phyloP scores from a whole-genome alignment of 129 eudicot species.

The Helianthus annuus region DNA sequence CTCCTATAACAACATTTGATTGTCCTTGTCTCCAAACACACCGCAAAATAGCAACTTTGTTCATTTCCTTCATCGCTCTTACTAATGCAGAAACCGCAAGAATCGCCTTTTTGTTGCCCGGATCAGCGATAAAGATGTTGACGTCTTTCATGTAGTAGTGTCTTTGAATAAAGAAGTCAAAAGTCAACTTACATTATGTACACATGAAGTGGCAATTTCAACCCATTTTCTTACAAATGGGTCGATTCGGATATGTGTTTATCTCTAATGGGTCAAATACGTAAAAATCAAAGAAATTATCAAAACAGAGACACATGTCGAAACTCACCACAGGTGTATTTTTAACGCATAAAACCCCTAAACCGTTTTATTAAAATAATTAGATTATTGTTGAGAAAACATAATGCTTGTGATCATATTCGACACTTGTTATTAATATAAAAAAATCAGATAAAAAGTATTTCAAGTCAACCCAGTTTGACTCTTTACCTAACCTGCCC shows the following conservation, averaged over 20 bases:
- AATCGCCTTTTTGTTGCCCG: conserved; percentile 74
- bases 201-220: background rate
- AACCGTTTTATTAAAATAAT: background rate
- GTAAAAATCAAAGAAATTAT: background rate
- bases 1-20: conserved; percentile 76
- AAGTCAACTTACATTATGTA: conserved; percentile 6
- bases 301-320: background rate
- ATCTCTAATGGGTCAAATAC: background rate
- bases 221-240: conserved; percentile 7
- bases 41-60: conserved; percentile 86
- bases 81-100: conserved; percentile 88
- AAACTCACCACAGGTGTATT: background rate
- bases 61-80: conserved; percentile 94
- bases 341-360: conserved; percentile 9
- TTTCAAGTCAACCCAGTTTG: background rate
- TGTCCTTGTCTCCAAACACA: conserved; percentile 99
- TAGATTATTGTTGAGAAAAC: background rate
- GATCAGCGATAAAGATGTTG: conserved; percentile 83
- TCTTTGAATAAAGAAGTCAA: conserved; percentile 34
- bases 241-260: background rate
- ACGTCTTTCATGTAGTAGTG: conserved; percentile 96
- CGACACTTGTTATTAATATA: background rate
- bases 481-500: background rate
- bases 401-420: background rate
- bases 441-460: background rate